Percentiles rank a stretch among this genome's conserved stretches.
These are phyloP conservation scores for Terfezia boudieri DNA, from an alignment of 495 filamentous ascomycete genomes.

Conservation along the genomic window DNA sequence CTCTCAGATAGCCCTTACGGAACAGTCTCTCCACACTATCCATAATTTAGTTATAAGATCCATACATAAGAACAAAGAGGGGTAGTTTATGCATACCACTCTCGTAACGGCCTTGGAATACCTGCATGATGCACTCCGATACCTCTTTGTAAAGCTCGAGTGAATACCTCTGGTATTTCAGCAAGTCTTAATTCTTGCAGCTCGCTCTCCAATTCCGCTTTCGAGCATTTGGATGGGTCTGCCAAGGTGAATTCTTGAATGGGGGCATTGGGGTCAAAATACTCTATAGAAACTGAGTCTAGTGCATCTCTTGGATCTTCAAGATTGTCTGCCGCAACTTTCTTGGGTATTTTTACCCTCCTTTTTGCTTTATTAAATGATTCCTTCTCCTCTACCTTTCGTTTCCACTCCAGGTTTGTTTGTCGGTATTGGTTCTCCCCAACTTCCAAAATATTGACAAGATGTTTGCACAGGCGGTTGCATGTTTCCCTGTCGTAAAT, in stretches of 20 bases:
- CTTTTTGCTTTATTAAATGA: constrained; percentile 27
- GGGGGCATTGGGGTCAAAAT: constrained; percentile 42
- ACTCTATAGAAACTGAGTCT: constrained; percentile 32
- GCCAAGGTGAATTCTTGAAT: constrained; percentile 42
- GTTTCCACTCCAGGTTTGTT: constrained; percentile 33
- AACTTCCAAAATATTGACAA: constrained; percentile 28
- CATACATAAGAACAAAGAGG: not conserved
- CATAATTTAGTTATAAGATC: constrained; percentile 6
- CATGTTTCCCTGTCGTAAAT: constrained; percentile 47
- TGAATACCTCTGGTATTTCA: constrained; percentile 26
- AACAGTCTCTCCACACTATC: constrained; percentile 44
- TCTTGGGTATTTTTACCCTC: constrained; percentile 19
- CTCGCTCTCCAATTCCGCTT: constrained; percentile 30
- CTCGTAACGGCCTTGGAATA: constrained; percentile 53
- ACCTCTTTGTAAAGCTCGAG: constrained; percentile 36
- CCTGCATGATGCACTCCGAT: constrained; percentile 59
- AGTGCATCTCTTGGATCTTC: constrained; percentile 26
- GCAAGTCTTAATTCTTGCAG: constrained; percentile 25
- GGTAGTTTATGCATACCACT: constrained; percentile 22
- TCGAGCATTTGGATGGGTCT: constrained; percentile 29
- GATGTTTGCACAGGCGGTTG: constrained; percentile 28
- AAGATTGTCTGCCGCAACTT: constrained; percentile 5
- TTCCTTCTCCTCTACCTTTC: constrained; percentile 29
- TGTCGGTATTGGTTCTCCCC: constrained; percentile 36
- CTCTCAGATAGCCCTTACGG: constrained; percentile 44